Percentiles rank a stretch among this genome's conserved stretches.
phyloP scores from a whole-genome alignment of 257 asterid species.

The Prunella vulgaris region DNA sequence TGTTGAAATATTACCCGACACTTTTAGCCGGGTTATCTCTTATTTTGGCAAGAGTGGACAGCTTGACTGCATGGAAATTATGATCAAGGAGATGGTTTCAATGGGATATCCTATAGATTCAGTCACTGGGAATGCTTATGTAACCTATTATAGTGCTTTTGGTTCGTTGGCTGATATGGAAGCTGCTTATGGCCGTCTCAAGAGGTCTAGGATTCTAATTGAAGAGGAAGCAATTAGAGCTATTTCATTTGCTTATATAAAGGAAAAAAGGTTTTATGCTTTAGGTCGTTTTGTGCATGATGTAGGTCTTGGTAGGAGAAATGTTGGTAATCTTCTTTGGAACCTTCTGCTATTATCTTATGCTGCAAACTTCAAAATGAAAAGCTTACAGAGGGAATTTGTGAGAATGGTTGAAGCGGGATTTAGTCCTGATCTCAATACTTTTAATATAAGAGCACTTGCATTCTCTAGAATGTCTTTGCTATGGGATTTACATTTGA shows the following conservation, averaged over 20 bases:
- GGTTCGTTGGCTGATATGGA: slow-evolving; percentile 68
- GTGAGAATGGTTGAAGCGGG: slow-evolving; percentile 87
- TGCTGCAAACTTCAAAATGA: slow-evolving; percentile 91
- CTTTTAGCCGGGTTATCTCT: slow-evolving; percentile 43
- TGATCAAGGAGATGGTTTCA: slow-evolving; percentile 62
- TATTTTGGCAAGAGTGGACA: slow-evolving; percentile 67
- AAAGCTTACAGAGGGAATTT: slow-evolving; percentile 85
- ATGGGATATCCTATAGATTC: slow-evolving; percentile 70
- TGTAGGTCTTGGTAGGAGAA: slow-evolving; percentile 84
- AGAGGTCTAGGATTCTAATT: slow-evolving; percentile 76
- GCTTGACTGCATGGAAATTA: slow-evolving; percentile 64
- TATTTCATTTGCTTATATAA: slow-evolving; percentile 63
- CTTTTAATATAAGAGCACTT: slow-evolving; percentile 71
- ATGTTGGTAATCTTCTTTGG: slow-evolving; percentile 88
- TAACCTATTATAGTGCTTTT: slow-evolving; percentile 50
- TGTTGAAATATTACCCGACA: slow-evolving; percentile 28
- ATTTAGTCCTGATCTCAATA: slow-evolving; percentile 67
- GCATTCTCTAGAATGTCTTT: slow-evolving; percentile 91
- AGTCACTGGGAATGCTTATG: slow-evolving; percentile 67
- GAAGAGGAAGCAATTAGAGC: slow-evolving; percentile 88
- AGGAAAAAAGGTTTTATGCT: slow-evolving; percentile 52
- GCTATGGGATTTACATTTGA: slow-evolving; percentile 85
- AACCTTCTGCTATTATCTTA: slow-evolving; percentile 78
- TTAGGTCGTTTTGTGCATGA: slow-evolving; percentile 68
- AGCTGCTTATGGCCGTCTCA: slow-evolving; percentile 66